These are phyloP conservation scores for Fusarium guadeloupense DNA, from an alignment of 2,329 filamentous ascomycete genomes.

Conservation along the genomic window DNA sequence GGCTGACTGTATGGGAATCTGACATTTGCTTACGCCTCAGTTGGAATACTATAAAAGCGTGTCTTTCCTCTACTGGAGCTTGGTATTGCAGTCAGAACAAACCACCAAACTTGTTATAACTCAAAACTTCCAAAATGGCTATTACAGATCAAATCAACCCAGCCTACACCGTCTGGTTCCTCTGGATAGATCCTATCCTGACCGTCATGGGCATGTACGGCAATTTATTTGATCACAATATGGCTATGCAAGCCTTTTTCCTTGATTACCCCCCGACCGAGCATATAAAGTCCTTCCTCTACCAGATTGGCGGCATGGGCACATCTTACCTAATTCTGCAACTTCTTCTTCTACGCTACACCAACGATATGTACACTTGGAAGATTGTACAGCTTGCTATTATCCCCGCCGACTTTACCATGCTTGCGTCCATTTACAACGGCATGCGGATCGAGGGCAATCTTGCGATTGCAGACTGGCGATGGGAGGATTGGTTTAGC, in stretches of 20 bases:
- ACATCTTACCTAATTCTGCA: conserved; percentile 21
- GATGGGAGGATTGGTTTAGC: conserved; percentile 29
- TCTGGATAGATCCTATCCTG: conserved; percentile 38
- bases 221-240: conserved; percentile 31
- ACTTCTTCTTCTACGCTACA: conserved; percentile 28
- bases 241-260: conserved; percentile 27
- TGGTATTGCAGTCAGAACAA: no score
- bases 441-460: conserved; percentile 17
- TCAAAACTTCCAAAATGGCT: neutral
- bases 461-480: conserved; percentile 20
- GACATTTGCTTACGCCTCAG: neutral
- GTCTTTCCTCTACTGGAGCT: no score
- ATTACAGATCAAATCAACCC: conserved; percentile 27
- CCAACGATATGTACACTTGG: conserved; percentile 35
- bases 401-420: conserved; percentile 34
- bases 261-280: conserved; percentile 6
- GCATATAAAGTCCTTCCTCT: conserved; percentile 29
- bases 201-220: conserved; percentile 29
- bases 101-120: accelerated
- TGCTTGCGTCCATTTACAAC: conserved; percentile 28
- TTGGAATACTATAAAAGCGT: no score
- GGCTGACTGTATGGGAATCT: conserved; percentile 4
- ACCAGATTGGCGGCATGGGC: conserved; percentile 40
- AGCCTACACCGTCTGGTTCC: conserved; percentile 32
- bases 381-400: conserved; percentile 33